Evolutionary conservation across 768 basidiomycete genomes (phyloP), one percentile per base, ranked within the genome.

Genomic region (Coprinopsis sp.): DNA sequence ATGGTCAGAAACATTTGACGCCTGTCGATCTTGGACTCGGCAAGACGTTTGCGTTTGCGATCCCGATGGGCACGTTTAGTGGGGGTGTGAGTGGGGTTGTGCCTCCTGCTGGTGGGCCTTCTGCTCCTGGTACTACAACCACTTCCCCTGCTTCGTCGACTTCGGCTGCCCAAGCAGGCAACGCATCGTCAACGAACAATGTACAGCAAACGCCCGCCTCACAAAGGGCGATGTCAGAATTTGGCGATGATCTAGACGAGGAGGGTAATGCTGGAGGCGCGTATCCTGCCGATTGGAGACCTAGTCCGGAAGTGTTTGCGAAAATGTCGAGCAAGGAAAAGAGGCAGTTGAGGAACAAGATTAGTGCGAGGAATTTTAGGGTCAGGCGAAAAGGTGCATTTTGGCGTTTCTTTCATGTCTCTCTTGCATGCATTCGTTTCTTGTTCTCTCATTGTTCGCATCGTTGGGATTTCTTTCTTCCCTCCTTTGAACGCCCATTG

Each of bases 291-390:
- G 87, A 91, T 54, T 91, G 89, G 87, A 77, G 89, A 39, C 91
- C 90, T 6, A 77, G 81, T 3, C 86, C 92, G 1, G 95, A 96
- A 54, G 92, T 93, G 51, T 96, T 97, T 70, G 84, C 89, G 61
- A 97, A 91, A 65, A 87, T 99, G 79, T 81, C 82, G 4, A 86
- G 83, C 58, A 97, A 95, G 69, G 94, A 98, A 72, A 98, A 98
- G 67, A 71, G 96, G 7, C 95, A 98, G 64, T 70, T 98, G 33
- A 65, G 95, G 41, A 99, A 99, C 71, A 99, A 99, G 82, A 92
- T 97, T 56, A 87, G 84, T 54, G 95, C 95, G 0, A 71, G 94
- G 44, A 96, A 95, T 62, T 97, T 97, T 68, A 77, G 95, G n/a
- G 89, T 92, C 23, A 71, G 95, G 29, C 74, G 93, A 64, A 98